Evolutionary conservation across 2,329 filamentous ascomycete species (phyloP).

Genomic region (Cercospora zeina): DNA sequence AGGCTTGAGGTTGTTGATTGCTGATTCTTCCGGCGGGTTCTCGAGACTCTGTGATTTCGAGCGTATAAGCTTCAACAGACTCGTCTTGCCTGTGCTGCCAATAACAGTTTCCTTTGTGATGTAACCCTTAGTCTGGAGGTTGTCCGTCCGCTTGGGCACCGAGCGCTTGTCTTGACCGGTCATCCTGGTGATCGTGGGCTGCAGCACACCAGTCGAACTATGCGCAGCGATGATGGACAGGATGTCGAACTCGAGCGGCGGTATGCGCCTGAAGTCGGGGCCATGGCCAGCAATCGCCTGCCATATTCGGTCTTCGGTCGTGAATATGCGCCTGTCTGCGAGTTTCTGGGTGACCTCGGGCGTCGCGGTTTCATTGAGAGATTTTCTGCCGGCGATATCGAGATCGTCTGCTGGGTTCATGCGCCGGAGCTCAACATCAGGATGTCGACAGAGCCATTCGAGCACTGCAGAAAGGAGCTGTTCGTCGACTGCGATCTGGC

Average conservation of each 20-base stretch:
- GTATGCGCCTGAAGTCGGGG: conserved; percentile 56
- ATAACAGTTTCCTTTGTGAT: conserved; percentile 59
- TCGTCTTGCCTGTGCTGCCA: conserved; percentile 54
- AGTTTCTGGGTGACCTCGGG: conserved; percentile 15
- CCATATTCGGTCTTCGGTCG: conserved; percentile 60
- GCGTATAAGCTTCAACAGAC: conserved; percentile 56
- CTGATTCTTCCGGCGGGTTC: conserved; percentile 13
- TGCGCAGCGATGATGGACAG: conserved; percentile 60
- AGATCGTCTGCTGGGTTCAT: conserved; percentile 47
- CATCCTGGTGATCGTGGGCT: conserved; percentile 56
- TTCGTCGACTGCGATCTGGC: conserved; percentile 47
- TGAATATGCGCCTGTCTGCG: conserved; percentile 46
- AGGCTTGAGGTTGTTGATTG: conserved; percentile 22
- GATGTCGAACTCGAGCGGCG: conserved; percentile 56
- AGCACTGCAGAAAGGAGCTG: conserved; percentile 57
- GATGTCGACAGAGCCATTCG: conserved; percentile 58
- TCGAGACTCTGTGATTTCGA: conserved; percentile 29
- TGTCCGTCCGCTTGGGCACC: conserved; percentile 61
- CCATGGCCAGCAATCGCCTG: conserved; percentile 61
- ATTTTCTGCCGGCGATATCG: conserved; percentile 40
- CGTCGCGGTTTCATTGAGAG: conserved; percentile 17
- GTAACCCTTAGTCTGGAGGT: conserved; percentile 59
- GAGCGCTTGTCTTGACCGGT: conserved; percentile 67
- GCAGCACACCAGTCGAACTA: conserved; percentile 57
- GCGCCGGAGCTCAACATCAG: conserved; percentile 50